phyloP scores from a whole-genome alignment of 2,329 filamentous ascomycete genomes.

The Zarea fungicola region DNA sequence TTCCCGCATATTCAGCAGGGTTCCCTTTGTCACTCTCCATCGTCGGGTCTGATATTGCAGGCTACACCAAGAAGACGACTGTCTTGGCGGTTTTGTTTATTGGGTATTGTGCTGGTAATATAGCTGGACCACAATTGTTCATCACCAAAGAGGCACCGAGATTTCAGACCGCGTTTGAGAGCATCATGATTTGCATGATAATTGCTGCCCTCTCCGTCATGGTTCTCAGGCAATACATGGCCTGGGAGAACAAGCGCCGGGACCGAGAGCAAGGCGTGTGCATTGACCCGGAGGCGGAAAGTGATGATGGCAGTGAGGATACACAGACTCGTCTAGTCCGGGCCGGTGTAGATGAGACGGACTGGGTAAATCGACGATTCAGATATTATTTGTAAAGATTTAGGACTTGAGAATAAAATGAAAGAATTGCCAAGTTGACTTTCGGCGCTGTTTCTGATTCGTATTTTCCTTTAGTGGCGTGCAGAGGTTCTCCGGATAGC shows the following conservation, averaged over 20 bases:
- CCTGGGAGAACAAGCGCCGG: conserved; percentile 4
- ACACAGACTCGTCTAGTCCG: neutral
- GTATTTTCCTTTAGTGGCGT: too few relatives aligned
- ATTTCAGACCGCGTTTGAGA: conserved; percentile 55
- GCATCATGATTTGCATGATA: conserved; percentile 54
- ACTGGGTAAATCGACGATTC: neutral
- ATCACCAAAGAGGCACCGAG: conserved; percentile 47
- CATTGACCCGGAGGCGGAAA: conserved; percentile 2
- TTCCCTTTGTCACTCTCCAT: conserved; percentile 48
- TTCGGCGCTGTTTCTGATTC: too few relatives aligned
- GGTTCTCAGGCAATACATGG: neutral
- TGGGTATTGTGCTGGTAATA: conserved; percentile 53
- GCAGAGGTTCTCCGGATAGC: too few relatives aligned
- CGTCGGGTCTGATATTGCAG: conserved; percentile 53
- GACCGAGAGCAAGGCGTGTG: conserved; percentile 1
- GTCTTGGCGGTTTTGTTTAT: conserved; percentile 44
- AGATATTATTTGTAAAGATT: neutral
- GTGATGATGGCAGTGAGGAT: neutral
- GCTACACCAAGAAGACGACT: conserved; percentile 58
- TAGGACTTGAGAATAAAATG: too few relatives aligned
- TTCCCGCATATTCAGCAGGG: conserved; percentile 47
- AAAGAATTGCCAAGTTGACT: too few relatives aligned
- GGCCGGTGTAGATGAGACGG: conserved; percentile 2
- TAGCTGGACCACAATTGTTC: conserved; percentile 54
- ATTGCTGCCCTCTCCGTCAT: conserved; percentile 40